Base-by-base conservation (phyloP, 73 alveolate species). In the Stentor coeruleus region DNA sequence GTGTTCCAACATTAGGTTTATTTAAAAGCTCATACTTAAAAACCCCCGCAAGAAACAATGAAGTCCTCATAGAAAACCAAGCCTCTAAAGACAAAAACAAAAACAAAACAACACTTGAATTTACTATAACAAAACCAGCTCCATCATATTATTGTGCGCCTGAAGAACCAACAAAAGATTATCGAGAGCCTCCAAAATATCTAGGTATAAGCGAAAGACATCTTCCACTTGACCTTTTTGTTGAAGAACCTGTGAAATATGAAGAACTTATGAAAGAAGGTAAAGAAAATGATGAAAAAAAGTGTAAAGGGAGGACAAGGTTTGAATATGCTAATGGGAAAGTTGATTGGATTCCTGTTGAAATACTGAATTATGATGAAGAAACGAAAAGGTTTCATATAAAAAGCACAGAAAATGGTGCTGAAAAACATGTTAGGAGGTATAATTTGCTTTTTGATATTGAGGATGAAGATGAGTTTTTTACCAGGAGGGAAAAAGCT, bases 321-420 rank as follows among this genome's bases (percentile, higher is more conserved):
- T 66, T 66, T 66, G 79, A 66, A 11, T 66, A 20, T 66, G 79
- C 79, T 26, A 66, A 66, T 66, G 79, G 79, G 33, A 2, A 20
- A 20, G 79, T 40, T 66, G 39, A 66, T 14, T 66, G 79, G 41
- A 20, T 66, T 33, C 42, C 36, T 14, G n/a, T 20, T 31, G 15
- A 20, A 11, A 31, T 66, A 28, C 33, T 66, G 1, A 15, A 26
- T 2, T 66, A 26, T 66, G 79, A 66, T 66, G n/a, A 28, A 1
- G 37, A 66, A 66, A 66, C 79, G 3, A 66, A 66, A 66, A 20
- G 37, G 33, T 66, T 66, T 66, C 79, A 66, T 66, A 11, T 66
- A 2, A 66, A 66, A 31, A 20, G n/a, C 14, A 26, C n/a, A 20
- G 37, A 66, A 66, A 31, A 66, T 1, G 79, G 79, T 14, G 33